phyloP scores from a whole-genome alignment of 805 yeast genomes.

The Myxozyma udenii region DNA sequence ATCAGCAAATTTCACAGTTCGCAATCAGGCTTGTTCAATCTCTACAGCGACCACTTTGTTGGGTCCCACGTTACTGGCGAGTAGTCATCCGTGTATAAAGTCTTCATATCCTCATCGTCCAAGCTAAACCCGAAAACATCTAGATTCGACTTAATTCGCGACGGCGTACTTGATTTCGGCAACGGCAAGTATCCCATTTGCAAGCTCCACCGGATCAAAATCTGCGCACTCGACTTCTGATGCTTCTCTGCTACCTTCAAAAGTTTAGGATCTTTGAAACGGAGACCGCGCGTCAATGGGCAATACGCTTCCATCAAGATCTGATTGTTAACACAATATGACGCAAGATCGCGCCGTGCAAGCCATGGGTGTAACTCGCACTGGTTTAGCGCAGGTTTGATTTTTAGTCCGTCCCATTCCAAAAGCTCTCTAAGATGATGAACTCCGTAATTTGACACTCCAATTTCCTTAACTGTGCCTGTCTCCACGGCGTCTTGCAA shows the following conservation, averaged over 20 bases:
- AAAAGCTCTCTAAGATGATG: conserved; percentile 56
- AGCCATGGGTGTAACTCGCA: conserved; percentile 57
- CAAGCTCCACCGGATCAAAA: conserved; percentile 50
- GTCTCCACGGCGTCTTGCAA: conserved; percentile 53
- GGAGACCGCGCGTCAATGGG: conserved; percentile 57
- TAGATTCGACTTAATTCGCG: conserved; percentile 53
- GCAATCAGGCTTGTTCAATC: no score
- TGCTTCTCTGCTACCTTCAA: conserved; percentile 43
- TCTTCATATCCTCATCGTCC: conserved; percentile 34
- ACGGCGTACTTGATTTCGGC: conserved; percentile 57
- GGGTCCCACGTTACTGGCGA: conserved; percentile 41
- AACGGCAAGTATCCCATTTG: conserved; percentile 54
- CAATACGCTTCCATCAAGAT: conserved; percentile 60
- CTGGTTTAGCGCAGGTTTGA: conserved; percentile 68
- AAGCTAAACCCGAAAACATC: conserved; percentile 51
- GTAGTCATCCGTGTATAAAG: conserved; percentile 32
- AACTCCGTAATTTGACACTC: conserved; percentile 63
- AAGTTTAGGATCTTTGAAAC: conserved; percentile 41
- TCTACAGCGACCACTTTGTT: conserved; percentile 20
- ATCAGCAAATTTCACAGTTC: no score
- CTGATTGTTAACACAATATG: conserved; percentile 45
- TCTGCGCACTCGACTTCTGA: conserved; percentile 45
- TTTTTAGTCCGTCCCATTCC: conserved; percentile 45
- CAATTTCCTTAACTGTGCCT: conserved; percentile 53
- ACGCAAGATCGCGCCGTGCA: conserved; percentile 43